Conservation (phyloP, 2,329 filamentous ascomycete genomes). For the Pseudopyricularia cyperi region DNA sequence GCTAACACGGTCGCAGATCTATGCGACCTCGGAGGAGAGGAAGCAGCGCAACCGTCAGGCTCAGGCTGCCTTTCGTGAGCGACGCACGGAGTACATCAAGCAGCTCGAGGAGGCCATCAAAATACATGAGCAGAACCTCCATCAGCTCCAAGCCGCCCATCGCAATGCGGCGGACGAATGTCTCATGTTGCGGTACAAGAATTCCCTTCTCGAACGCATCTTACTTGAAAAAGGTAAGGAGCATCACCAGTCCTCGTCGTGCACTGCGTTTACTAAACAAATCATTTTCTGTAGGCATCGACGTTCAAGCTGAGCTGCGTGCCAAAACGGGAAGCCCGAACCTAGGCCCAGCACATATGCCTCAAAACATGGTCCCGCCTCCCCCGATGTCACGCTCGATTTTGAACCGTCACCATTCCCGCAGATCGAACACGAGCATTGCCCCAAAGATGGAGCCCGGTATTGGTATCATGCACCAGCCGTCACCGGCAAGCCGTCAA, state of each 20-base stretch:
- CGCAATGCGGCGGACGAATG: constrained; percentile 92
- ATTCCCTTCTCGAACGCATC: constrained; percentile 88
- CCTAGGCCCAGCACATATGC: constrained; percentile 55
- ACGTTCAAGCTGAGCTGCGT: constrained; percentile 90
- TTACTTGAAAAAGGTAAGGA: constrained; percentile 79
- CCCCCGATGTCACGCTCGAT: constrained; percentile 70
- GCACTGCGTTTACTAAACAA: neutral
- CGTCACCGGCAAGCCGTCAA: constrained; percentile 60
- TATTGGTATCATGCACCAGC: constrained; percentile 29
- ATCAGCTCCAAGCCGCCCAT: constrained; percentile 86
- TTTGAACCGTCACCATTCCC: constrained; percentile 63
- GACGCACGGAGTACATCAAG: constrained; percentile 97
- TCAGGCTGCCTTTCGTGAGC: constrained; percentile 92
- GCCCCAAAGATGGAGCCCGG: constrained; percentile 59
- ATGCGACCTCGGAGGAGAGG: constrained; percentile 95
- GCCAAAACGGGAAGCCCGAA: constrained; percentile 84
- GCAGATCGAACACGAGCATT: constrained; percentile 60
- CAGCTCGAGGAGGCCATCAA: constrained; percentile 96
- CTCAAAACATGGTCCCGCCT: constrained; percentile 56
- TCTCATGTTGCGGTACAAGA: constrained; percentile 96
- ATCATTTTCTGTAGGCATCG: constrained; percentile 54
- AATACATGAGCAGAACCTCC: constrained; percentile 87
- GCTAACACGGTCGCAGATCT: constrained; percentile 51
- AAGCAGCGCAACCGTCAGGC: constrained; percentile 97
- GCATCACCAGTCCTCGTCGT: neutral